Percentiles rank a stretch among this genome's conserved stretches.
Conservation (phyloP, 2,329 filamentous ascomycete genomes). For the Apiospora phragmitis region DNA sequence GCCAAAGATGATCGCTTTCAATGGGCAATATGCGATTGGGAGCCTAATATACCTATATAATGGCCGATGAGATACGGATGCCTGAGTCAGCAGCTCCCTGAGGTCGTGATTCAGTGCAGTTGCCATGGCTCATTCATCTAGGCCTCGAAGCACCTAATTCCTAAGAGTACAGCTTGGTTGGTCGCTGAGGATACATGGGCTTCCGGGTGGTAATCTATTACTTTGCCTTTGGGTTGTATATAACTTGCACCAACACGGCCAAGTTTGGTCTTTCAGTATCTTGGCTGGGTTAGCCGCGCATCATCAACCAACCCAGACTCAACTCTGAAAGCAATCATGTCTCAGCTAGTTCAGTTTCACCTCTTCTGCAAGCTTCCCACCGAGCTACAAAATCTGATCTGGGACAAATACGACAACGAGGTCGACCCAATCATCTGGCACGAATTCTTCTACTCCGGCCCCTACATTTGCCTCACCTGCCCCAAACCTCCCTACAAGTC, state of each 20-base stretch:
- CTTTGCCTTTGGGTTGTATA: neutral
- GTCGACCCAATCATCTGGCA: neutral
- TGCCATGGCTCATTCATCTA: neutral
- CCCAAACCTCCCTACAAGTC: neutral
- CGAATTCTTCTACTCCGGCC: neutral
- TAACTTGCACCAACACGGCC: neutral
- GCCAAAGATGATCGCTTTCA: too few species aligned
- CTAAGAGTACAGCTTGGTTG: neutral
- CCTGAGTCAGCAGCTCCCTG: neutral
- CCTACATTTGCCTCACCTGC: too few species aligned
- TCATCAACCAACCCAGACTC: neutral
- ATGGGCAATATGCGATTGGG: too few species aligned
- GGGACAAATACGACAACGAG: neutral
- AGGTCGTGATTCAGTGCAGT: neutral
- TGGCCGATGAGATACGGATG: neutral
- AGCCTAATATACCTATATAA: too few species aligned
- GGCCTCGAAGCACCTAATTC: neutral
- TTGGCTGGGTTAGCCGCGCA: neutral
- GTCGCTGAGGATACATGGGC: neutral
- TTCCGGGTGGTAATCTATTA: neutral
- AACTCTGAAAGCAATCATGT: neutral
- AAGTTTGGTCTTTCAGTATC: neutral
- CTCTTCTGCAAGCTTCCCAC: neutral
- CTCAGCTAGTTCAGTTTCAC: neutral
- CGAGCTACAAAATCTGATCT: neutral